Evolutionary conservation across 192 early-diverging fungal genomes (phyloP), one percentile per base, ranked within the genome.

Genomic region (Backusella liffmaniae): DNA sequence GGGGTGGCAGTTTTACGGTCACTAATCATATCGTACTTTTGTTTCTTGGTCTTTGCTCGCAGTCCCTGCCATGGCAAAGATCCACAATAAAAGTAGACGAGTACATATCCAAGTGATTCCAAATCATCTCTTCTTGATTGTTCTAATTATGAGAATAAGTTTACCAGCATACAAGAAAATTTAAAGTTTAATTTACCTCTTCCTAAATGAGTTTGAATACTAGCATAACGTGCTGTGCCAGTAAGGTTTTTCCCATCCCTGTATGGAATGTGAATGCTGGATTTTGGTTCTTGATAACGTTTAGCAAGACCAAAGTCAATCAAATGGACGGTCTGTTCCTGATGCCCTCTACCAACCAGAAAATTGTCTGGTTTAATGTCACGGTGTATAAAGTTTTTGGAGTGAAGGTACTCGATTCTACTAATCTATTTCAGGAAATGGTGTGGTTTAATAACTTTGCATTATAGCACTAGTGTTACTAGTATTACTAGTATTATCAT

Each of bases 1-100:
- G 90, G 88, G 18, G 94, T 95, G 29, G 89, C 91, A 90, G 95
- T 94, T 86, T 97, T 97, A 85, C 93, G 93, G 73, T 95, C 94
- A 93, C 94, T 94, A 75, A 97, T 97, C 75, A 94, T 92, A 83
- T 97, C 96, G 82, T 97, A 96, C 84, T 96, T 96, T 90, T 95
- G 94, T 82, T 94, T 94, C 84, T 96, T 96, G 66, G 93, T 97
- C 6, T 90, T 92, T 5, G 95, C 95, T 81, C 95, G 96, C 66
- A 95, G 84, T 13, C 96, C 96, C 81, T 97, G 96, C 96, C 96
- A 97, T 80, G 96, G 95, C 49, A 97, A 87, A 72, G 90, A 91
- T 7, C 96, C 96, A 59, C 95, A 91, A 79, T 92, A 91, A 80
- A 97, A 97, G 89, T 97, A 97, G 89, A 97, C 93, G 72, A 97